These are phyloP conservation scores for Zygnema circumcarinatum DNA, from an alignment of 139 green algal genomes.

Conservation along the genomic window DNA sequence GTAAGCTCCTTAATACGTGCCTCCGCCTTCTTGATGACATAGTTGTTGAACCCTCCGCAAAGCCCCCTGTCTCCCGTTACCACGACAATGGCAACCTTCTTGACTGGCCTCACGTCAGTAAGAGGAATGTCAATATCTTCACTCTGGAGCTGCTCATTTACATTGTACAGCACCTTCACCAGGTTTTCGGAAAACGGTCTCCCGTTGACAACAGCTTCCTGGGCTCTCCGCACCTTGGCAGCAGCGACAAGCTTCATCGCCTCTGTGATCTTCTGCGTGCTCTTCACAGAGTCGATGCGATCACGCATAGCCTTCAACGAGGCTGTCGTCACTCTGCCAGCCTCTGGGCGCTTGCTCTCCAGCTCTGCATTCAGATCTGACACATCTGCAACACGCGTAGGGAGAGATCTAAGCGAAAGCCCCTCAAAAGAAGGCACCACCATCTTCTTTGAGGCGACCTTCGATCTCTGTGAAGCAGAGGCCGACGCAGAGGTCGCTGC, in stretches of 20 bases:
- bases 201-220: slow-evolving; percentile 96
- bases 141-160: slow-evolving; percentile 92
- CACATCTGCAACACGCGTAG: not conserved
- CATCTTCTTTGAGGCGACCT: not conserved
- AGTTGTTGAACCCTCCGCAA: slow-evolving; percentile 99
- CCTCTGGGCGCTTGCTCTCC: slow-evolving; percentile 2
- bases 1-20: slow-evolving; percentile 82
- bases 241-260: slow-evolving; percentile 73
- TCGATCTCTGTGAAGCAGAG: not conserved
- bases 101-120: slow-evolving; percentile 88
- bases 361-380: slow-evolving; percentile 9
- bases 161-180: slow-evolving; percentile 97
- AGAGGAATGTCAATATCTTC: slow-evolving; percentile 98
- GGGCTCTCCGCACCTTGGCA: slow-evolving; percentile 80
- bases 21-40: slow-evolving; percentile 93
- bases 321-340: slow-evolving; percentile 14
- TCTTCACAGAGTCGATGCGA: slow-evolving; percentile 96
- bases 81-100: slow-evolving; percentile 88
- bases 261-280: slow-evolving; percentile 99
- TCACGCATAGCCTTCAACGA: slow-evolving; percentile 87
- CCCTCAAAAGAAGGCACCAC: slow-evolving; percentile 51
- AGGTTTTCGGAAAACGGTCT: slow-evolving; percentile 98
- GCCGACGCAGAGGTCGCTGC: not conserved
- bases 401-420: slow-evolving; percentile 23
- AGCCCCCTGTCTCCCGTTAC: slow-evolving; percentile 96